These are phyloP conservation scores for Oryza glaberrima DNA, from an alignment of 176 grass and related monocot genomes.

Conservation along the genomic window DNA sequence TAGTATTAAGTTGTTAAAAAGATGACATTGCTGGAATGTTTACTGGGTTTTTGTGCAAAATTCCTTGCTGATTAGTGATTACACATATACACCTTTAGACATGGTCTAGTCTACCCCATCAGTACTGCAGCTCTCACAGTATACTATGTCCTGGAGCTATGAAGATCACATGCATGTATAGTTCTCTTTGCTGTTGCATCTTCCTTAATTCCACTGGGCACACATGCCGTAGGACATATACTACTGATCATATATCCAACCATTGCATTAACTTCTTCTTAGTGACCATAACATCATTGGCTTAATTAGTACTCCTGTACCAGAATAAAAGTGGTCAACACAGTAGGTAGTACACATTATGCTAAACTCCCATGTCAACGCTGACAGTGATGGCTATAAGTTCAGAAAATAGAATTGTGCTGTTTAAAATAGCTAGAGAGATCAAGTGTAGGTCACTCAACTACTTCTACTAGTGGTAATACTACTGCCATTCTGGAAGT, in stretches of 20 bases:
- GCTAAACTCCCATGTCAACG: not conserved
- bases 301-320: not conserved
- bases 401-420: not conserved
- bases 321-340: constrained; percentile 13
- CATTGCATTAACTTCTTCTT: not conserved
- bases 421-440: not conserved
- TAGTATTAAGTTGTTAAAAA: not conserved
- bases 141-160: constrained; percentile 1
- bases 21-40: not conserved
- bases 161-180: constrained; percentile 10
- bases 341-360: not conserved
- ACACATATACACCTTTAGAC: constrained; percentile 1
- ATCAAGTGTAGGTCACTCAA: not conserved
- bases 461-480: not conserved
- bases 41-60: constrained; percentile 4
- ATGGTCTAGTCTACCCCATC: constrained; percentile 6
- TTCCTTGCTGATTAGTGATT: not conserved
- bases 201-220: not conserved
- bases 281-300: not conserved
- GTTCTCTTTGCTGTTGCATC: not conserved
- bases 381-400: not conserved
- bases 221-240: not conserved
- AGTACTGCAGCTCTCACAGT: not conserved
- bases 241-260: constrained; percentile 3
- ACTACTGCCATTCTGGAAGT: not conserved